A percentile compares a stretch with the other conserved stretches of the same genome.
phyloP scores from a whole-genome alignment of 768 basidiomycete species.

The Hygrophoropsis aurantiaca region DNA sequence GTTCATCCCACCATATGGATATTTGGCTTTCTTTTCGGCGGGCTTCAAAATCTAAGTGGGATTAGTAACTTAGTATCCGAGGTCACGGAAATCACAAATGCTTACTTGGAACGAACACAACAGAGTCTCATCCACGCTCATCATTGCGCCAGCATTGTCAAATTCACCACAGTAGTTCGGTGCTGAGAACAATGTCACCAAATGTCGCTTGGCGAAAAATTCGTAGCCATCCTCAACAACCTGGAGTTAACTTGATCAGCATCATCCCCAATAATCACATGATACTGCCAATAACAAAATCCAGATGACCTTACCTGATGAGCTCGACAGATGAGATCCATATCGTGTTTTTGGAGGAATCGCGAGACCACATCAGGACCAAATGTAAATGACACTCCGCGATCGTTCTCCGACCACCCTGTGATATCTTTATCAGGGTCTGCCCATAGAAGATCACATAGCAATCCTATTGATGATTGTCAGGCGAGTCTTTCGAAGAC shows the following conservation, averaged over 20 bases:
- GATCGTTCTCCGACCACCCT: constrained; percentile 99
- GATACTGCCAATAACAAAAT: no score
- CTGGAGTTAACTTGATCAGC: constrained; percentile 35
- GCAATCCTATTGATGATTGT: constrained; percentile 55
- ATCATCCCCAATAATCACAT: no score
- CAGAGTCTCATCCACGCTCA: constrained; percentile 98
- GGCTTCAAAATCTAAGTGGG: constrained; percentile 94
- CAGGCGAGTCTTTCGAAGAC: background rate
- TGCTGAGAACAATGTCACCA: constrained; percentile 96
- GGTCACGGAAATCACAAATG: constrained; percentile 7
- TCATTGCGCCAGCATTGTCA: constrained; percentile 99
- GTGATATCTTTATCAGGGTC: constrained; percentile 99
- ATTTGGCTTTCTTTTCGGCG: constrained; percentile 97
- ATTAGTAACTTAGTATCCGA: background rate
- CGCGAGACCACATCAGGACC: constrained; percentile 97
- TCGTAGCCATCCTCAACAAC: constrained; percentile 99
- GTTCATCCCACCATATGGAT: constrained; percentile 84
- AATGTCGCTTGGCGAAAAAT: constrained; percentile 96
- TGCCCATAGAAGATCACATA: constrained; percentile 97
- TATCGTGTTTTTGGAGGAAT: constrained; percentile 99
- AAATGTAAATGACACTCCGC: constrained; percentile 98
- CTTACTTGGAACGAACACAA: constrained; percentile 96
- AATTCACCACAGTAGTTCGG: constrained; percentile 97
- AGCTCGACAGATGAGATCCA: constrained; percentile 98
- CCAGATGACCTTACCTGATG: constrained; percentile 79